Evolutionary conservation across 2,329 filamentous ascomycete genomes (phyloP).

Genomic region (Xylaria sp.): DNA sequence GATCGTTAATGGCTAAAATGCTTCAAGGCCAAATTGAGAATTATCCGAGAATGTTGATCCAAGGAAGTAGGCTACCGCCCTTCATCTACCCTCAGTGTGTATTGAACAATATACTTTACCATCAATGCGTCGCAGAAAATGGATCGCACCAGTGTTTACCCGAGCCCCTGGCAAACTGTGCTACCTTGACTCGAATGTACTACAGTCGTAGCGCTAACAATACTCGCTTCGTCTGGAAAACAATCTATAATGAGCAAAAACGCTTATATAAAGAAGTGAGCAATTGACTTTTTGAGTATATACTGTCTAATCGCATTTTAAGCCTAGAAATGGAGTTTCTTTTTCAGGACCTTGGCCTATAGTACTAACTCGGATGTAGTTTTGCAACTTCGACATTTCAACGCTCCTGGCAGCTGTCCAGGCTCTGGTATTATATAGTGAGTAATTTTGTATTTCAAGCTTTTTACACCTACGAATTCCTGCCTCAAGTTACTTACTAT

Average conservation of each 20-base stretch:
- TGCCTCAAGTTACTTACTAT: neutral
- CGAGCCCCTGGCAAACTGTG: constrained; percentile 43
- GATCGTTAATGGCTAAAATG: constrained; percentile 38
- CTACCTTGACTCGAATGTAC: constrained; percentile 41
- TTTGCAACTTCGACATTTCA: constrained; percentile 9
- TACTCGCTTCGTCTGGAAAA: constrained; percentile 41
- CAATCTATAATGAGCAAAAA: constrained; percentile 41
- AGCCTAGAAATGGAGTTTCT: neutral
- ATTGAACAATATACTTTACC: constrained; percentile 21
- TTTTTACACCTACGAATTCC: neutral
- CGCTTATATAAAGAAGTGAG: constrained; percentile 36
- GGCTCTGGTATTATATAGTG: constrained; percentile 17
- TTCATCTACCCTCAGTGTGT: constrained; percentile 47
- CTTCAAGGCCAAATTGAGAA: constrained; percentile 41
- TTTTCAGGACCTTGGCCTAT: neutral
- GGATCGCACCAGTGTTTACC: constrained; percentile 44
- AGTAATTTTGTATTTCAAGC: neutral
- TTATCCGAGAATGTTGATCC: constrained; percentile 42
- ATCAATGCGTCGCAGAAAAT: constrained; percentile 30
- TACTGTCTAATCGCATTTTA: neutral
- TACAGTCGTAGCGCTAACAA: constrained; percentile 38
- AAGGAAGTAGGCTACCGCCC: constrained; percentile 40
- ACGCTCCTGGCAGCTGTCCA: constrained; percentile 25
- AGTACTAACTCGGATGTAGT: constrained; percentile 1
- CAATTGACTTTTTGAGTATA: neutral